Base-by-base conservation (phyloP, 176 grass and related monocot genomes). In the Ensete ventricosum region DNA sequence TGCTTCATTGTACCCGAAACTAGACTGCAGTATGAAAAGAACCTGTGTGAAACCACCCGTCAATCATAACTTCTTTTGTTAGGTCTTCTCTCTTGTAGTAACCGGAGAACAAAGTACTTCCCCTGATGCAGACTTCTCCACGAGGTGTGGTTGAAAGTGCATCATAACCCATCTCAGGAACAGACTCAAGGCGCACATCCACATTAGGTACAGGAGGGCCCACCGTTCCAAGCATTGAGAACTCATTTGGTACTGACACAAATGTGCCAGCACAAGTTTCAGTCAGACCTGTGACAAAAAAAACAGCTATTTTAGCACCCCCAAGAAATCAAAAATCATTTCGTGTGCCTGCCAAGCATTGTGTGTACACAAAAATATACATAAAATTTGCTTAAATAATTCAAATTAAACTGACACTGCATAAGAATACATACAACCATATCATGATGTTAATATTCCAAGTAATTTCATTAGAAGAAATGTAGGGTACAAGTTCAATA, bases 11-110 rank as follows among this genome's bases (percentile, higher is more conserved):
- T 43, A 43, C 34, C 34, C 34, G 5, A 43, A 5, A 43, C 34
- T 43, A 43, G 29, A 43, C 0, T 43, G 34, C 34, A 60, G 10
- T 14, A 13, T 50, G 14, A 69, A 14, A 49, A 70, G 79, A 88
- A 97, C 94, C 94, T 87, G 94, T 93, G 75, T 97, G 94, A 82
- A 97, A 97, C 94, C 94, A 97, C 64, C 94, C 94, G 76, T 97
- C 94, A 69, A 88, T 63, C 84, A 93, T 87, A 64, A 93, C 94
- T 80, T 97, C 94, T 21, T 83, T 71, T 21, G 73, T 55, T 68
- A 97, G 85, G 53, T 93, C 90, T 52, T 93, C 90, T 72, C 94
- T 88, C 82, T 89, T 97, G 77, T 93, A 86, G 83, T 97, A 97
- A 55, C 94, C 94, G 16, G 90, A 87, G 82, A 98, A 93, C 54